phyloP scores from a whole-genome alignment of 2,329 filamentous ascomycete genomes.

The Alternaria panax region DNA sequence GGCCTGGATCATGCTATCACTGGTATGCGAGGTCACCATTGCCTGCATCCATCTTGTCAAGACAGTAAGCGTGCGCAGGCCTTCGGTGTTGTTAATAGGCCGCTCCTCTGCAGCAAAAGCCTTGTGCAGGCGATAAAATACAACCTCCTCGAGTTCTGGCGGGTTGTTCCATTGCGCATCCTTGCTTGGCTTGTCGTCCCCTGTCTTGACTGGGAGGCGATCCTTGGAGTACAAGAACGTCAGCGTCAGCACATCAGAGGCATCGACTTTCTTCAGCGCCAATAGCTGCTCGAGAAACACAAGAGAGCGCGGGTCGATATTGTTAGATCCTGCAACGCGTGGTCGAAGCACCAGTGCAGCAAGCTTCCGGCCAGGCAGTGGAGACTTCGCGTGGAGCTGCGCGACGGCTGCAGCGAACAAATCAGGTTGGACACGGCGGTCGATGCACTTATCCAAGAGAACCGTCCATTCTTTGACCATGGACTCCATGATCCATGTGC shows the following conservation, averaged over 20 bases:
- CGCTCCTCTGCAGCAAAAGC: slow-evolving; percentile 45
- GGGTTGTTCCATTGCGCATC: slow-evolving; percentile 43
- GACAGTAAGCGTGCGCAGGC: slow-evolving; percentile 38
- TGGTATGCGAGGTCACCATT: slow-evolving; percentile 50
- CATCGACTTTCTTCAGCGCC: slow-evolving; percentile 42
- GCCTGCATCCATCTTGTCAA: slow-evolving; percentile 50
- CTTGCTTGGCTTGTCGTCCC: slow-evolving; percentile 27
- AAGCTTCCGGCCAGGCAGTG: slow-evolving; percentile 46
- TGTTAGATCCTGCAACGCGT: slow-evolving; percentile 33
- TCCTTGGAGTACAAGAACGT: slow-evolving; percentile 48
- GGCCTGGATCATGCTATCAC: slow-evolving; percentile 50
- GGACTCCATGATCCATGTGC: slow-evolving; percentile 43
- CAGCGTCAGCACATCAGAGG: slow-evolving; percentile 44
- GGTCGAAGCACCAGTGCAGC: slow-evolving; percentile 46
- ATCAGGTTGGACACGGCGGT: slow-evolving; percentile 40
- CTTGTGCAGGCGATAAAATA: slow-evolving; percentile 49
- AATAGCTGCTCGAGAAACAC: slow-evolving; percentile 47
- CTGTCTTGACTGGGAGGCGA: slow-evolving; percentile 32
- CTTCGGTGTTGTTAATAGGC: slow-evolving; percentile 42
- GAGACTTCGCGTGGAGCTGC: slow-evolving; percentile 44
- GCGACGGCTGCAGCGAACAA: slow-evolving; percentile 43
- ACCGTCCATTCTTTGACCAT: slow-evolving; percentile 43
- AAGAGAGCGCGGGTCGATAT: slow-evolving; percentile 46
- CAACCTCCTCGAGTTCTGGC: slow-evolving; percentile 48
- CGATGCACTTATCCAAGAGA: slow-evolving; percentile 48